Conservation (phyloP, 257 asterid genomes). For the Cinchona pubescens region DNA sequence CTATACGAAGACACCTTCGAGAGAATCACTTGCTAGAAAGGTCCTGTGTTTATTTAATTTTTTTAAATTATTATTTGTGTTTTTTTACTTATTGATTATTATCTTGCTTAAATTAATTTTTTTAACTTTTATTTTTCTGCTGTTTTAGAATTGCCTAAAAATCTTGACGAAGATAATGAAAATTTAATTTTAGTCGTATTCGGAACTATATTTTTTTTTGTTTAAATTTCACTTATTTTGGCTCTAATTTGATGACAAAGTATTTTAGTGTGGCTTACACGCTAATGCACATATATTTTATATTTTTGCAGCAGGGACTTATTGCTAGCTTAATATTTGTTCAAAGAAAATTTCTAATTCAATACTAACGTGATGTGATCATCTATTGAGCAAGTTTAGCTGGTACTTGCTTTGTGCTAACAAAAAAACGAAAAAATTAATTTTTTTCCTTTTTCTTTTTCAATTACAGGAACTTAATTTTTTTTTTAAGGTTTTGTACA, state of each 20-base stretch:
- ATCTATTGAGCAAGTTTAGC: too few species aligned
- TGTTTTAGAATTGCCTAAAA: background rate
- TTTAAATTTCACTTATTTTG: background rate
- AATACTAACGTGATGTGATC: too few species aligned
- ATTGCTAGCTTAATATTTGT: too few species aligned
- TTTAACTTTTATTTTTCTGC: background rate
- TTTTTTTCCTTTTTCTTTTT: too few species aligned
- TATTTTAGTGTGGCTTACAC: too few species aligned
- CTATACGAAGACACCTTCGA: conserved; percentile 88
- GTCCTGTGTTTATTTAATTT: conserved; percentile 25
- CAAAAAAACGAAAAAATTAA: too few species aligned
- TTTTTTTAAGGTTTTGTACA: background rate
- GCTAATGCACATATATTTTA: too few species aligned
- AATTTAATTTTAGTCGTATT: background rate
- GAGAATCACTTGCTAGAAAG: conserved; percentile 72
- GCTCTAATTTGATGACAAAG: too few species aligned
- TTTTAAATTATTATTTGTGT: background rate
- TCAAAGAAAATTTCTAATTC: too few species aligned
- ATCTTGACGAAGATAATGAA: too few species aligned
- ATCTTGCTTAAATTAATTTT: background rate
- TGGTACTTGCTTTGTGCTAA: too few species aligned
- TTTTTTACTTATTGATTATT: background rate
- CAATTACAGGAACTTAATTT: background rate
- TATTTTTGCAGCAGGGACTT: too few species aligned
- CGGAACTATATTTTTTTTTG: background rate